Percentiles rank a stretch among this genome's conserved stretches.
Evolutionary conservation across 2,329 filamentous ascomycete genomes (phyloP).

Genomic region (Colletotrichum sp.): DNA sequence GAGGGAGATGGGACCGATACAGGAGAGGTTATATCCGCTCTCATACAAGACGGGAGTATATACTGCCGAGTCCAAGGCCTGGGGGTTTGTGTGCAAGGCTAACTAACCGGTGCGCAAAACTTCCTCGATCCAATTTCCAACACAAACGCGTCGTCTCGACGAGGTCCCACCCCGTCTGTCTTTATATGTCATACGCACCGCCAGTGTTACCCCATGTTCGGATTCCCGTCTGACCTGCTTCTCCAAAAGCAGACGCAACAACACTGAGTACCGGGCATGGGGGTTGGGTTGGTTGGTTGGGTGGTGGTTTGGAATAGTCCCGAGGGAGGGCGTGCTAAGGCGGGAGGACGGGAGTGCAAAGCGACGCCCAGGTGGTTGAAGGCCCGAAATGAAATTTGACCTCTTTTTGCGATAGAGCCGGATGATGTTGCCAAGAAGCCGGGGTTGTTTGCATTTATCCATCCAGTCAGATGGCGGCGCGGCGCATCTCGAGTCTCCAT

Average conservation of each 20-base stretch:
- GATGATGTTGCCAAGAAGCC: background rate
- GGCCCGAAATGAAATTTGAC: slow-evolving; percentile 17
- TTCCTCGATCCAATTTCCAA: background rate
- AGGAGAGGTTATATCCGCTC: background rate
- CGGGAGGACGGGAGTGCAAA: slow-evolving; percentile 14
- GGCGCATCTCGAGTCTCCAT: background rate
- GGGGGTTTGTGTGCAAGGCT: background rate
- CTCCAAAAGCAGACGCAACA: background rate
- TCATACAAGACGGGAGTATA: background rate
- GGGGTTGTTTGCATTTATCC: slow-evolving; percentile 13
- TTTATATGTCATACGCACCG: background rate
- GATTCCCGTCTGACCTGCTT: background rate
- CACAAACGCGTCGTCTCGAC: background rate
- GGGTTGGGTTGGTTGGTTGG: background rate
- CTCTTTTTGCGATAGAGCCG: background rate
- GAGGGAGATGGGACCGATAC: background rate
- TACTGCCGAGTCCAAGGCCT: background rate
- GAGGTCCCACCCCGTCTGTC: background rate
- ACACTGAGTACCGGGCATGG: background rate
- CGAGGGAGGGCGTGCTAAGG: background rate
- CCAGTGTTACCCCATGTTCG: background rate
- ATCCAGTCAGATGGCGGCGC: slow-evolving; percentile 7
- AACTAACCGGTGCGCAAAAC: background rate
- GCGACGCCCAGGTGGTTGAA: slow-evolving; percentile 10
- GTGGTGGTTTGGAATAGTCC: background rate